Evolutionary conservation across 176 grass and related monocot genomes (phyloP).

Genomic region (Eleusine indica): DNA sequence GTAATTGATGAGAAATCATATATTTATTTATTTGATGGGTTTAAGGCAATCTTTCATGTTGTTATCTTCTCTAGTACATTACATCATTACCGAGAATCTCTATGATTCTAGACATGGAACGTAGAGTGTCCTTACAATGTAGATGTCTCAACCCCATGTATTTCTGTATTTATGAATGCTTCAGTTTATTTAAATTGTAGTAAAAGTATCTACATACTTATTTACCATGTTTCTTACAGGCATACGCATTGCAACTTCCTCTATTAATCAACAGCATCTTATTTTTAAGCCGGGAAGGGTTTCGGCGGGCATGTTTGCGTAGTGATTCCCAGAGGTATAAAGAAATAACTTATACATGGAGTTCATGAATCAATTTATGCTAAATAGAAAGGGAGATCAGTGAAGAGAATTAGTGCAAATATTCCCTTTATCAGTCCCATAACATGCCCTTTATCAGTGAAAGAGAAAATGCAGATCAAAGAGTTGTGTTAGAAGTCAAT

Average conservation of each 20-base stretch:
- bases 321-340: constrained; percentile 69
- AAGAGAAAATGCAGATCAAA: not conserved
- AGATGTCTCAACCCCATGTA: constrained; percentile 12
- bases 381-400: not conserved
- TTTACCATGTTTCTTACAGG: constrained; percentile 53
- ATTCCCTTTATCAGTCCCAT: not conserved
- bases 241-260: constrained; percentile 90
- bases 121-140: not conserved
- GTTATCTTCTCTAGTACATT: not conserved
- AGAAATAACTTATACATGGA: not conserved
- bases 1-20: not conserved
- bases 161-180: constrained; percentile 3
- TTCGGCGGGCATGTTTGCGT: constrained; percentile 96
- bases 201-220: not conserved
- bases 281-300: constrained; percentile 96
- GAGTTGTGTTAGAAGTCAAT: not conserved
- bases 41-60: not conserved
- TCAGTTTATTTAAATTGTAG: not conserved
- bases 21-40: not conserved
- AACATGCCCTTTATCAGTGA: not conserved
- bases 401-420: constrained; percentile 12
- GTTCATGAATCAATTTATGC: not conserved
- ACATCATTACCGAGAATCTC: not conserved
- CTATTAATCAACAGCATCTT: constrained; percentile 88
- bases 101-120: constrained; percentile 15